phyloP scores from a whole-genome alignment of 345 rosid species.

The Psidium friedrichsthalianum region DNA sequence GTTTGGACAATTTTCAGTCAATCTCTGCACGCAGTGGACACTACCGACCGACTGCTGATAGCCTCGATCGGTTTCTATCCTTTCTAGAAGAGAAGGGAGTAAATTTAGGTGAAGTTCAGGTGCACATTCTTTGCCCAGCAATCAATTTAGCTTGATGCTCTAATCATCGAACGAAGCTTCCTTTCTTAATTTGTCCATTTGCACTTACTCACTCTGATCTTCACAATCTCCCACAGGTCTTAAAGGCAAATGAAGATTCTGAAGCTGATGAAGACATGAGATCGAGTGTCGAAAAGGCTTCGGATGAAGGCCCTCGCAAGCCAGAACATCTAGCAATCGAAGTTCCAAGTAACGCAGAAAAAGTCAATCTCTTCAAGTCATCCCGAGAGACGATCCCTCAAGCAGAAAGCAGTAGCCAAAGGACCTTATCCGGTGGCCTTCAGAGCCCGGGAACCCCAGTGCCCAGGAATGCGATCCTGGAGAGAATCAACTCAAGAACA shows the following conservation, averaged over 20 bases:
- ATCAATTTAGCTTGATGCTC: neutral
- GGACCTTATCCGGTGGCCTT: slow-evolving; percentile 68
- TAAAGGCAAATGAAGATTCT: slow-evolving; percentile 43
- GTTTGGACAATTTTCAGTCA: slow-evolving; percentile 6
- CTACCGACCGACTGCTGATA: slow-evolving; percentile 21
- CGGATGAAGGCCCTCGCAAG: neutral
- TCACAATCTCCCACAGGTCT: slow-evolving; percentile 22
- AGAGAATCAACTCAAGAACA: slow-evolving; percentile 68
- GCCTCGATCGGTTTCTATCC: slow-evolving; percentile 14
- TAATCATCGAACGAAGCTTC: neutral
- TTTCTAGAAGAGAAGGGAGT: slow-evolving; percentile 22
- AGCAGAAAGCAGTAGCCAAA: slow-evolving; percentile 23
- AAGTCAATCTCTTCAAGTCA: slow-evolving; percentile 1
- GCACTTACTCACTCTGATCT: neutral
- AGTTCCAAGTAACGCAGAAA: slow-evolving; percentile 8
- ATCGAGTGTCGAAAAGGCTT: neutral
- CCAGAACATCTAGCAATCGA: neutral
- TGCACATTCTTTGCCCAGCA: neutral
- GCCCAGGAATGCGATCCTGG: slow-evolving; percentile 36
- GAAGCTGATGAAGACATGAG: slow-evolving; percentile 26
- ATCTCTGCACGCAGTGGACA: slow-evolving; percentile 28
- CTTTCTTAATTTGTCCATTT: neutral
- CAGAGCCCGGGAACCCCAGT: slow-evolving; percentile 57
- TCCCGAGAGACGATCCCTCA: slow-evolving; percentile 8
- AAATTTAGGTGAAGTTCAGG: slow-evolving; percentile 21